Evolutionary conservation across 805 yeast genomes (phyloP), one percentile per base, ranked within the genome.

Genomic region (Zygoascus bituminiphila): DNA sequence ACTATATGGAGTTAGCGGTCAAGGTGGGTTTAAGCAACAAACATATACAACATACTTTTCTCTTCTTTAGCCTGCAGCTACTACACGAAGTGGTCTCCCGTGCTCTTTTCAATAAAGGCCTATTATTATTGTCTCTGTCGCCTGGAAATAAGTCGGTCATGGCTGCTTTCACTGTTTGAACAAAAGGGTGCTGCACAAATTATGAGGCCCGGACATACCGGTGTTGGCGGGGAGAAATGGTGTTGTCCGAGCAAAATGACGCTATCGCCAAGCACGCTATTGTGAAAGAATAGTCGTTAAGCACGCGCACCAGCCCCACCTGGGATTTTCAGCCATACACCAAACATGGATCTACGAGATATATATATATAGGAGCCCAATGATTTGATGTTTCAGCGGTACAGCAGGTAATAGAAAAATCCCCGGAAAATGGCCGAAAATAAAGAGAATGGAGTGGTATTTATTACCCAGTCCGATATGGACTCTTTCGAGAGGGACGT

Each of bases 51-150:
- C 45, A 9, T 42, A 42, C 45, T 20, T 22, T 42, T 24, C 45
- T 24, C 38, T 42, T 42, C 20, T 42, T 42, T 15, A 12, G 23
- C 14, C 45, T 20, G 9, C 45, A 42, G 8, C 14, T 24, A 4
- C 17, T n/a, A 42, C 45, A 42, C 15, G 45, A 42, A 8, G 38
- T 42, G 17, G 45, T 42, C 21, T 42, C 45, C 38, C 45, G 8
- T 14, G 31, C n/a, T 42, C 45, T 42, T 42, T 42, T 29, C 9
- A 12, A 12, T 15, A 29, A 29, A 6, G 33, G 33, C 4, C 33
- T 6, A 29, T 15, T 29, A 5, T 12, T n/a, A n/a, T n/a, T n/a
- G n/a, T n/a, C n/a, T n/a, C n/a, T n/a, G n/a, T n/a, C n/a, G n/a
- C n/a, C n/a, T n/a, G n/a, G n/a, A n/a, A n/a, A n/a, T n/a, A n/a